phyloP scores from a whole-genome alignment of 441 rosid species.

The Eruca vesicaria region DNA sequence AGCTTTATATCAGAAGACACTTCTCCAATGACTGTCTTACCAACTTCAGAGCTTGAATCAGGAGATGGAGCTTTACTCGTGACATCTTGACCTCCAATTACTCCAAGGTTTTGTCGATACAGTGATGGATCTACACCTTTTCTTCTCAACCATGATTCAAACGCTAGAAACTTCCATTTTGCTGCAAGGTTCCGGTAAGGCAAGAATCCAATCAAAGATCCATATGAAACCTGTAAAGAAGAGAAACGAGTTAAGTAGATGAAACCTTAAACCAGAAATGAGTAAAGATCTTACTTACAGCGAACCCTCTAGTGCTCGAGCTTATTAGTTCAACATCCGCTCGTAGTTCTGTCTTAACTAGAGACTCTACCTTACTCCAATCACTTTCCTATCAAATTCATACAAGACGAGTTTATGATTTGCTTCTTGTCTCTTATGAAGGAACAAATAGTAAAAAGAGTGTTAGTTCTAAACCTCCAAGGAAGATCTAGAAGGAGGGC shows the following conservation, averaged over 20 bases:
- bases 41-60: conserved; percentile 40
- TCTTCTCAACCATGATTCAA: conserved; percentile 89
- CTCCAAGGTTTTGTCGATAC: conserved; percentile 66
- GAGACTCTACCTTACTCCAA: conserved; percentile 72
- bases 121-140: conserved; percentile 83
- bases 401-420: conserved; percentile 22
- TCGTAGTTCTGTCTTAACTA: conserved; percentile 53
- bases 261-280: background rate
- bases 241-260: background rate
- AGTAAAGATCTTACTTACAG: conserved; percentile 50
- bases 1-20: conserved; percentile 68
- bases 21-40: conserved; percentile 35
- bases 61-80: conserved; percentile 34
- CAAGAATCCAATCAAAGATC: conserved; percentile 80
- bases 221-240: conserved; percentile 66
- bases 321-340: conserved; percentile 79
- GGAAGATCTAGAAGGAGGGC: conserved; percentile 48
- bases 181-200: conserved; percentile 83
- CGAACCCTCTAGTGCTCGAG: conserved; percentile 76
- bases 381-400: conserved; percentile 59
- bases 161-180: conserved; percentile 80
- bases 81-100: conserved; percentile 60
- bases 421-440: background rate
- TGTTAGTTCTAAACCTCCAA: conserved; percentile 48
- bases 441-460: background rate